These are phyloP conservation scores for Penicillium sp. DNA, from an alignment of 2,329 filamentous ascomycete species.

Conservation along the genomic window DNA sequence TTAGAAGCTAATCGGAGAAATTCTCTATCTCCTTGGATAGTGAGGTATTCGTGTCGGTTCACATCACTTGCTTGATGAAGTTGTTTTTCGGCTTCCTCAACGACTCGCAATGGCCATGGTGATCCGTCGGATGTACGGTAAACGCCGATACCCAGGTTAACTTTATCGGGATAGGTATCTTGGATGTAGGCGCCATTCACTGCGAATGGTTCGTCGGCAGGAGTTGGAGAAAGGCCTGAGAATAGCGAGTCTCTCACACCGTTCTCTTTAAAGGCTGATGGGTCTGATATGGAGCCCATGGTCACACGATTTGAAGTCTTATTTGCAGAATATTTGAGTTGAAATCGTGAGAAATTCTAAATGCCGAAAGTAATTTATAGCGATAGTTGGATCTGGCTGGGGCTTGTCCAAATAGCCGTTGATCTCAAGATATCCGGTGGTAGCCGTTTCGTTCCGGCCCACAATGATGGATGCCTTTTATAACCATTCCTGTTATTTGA, in stretches of 20 bases:
- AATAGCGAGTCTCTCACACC: conserved; percentile 14
- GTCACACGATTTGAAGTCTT: neutral
- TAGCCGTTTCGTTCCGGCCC: neutral
- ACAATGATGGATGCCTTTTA: no score
- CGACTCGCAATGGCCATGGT: conserved; percentile 86
- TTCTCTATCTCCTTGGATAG: conserved; percentile 78
- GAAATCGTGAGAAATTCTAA: neutral
- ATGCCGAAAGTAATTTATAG: neutral
- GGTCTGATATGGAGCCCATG: neutral
- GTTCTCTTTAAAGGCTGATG: neutral
- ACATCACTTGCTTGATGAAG: conserved; percentile 78
- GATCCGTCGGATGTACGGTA: conserved; percentile 90
- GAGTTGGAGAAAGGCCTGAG: conserved; percentile 14
- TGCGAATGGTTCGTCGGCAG: conserved; percentile 26
- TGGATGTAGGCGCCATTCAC: conserved; percentile 48
- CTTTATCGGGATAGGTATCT: conserved; percentile 75
- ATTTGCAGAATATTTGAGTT: neutral
- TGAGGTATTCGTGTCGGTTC: conserved; percentile 93
- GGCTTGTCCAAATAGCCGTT: neutral
- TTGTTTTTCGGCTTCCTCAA: conserved; percentile 73
- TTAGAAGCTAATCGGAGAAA: conserved; percentile 85
- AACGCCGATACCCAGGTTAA: conserved; percentile 89
- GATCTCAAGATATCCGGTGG: neutral
- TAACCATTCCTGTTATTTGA: no score
- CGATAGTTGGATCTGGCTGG: no score